Conservation (phyloP, 225 moss, liverwort and hornwort species). For the Thuidium tamariscinum region DNA sequence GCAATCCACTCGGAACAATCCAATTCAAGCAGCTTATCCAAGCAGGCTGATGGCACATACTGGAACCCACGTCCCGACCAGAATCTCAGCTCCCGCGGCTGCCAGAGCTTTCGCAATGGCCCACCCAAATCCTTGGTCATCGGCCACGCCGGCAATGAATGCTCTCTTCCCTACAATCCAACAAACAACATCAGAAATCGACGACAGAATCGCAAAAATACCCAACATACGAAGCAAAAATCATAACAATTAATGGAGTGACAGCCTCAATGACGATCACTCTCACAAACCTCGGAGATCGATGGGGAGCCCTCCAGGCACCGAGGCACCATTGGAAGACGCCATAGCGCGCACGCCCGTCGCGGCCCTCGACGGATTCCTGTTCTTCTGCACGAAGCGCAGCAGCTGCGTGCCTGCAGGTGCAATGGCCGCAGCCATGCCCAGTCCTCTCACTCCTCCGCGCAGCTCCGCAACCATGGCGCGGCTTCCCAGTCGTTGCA, state of each 20-base stretch:
- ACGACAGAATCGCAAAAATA: neutral
- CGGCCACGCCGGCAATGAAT: neutral
- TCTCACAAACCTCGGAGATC: constrained; percentile 26
- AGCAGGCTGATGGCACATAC: neutral
- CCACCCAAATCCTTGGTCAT: neutral
- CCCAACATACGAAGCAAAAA: neutral
- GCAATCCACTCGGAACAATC: neutral
- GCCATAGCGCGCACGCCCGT: constrained; percentile 16
- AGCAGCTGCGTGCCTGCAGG: neutral
- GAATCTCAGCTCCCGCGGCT: neutral
- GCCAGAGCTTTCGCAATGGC: neutral
- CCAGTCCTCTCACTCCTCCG: neutral
- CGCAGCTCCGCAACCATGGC: neutral
- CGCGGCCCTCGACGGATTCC: neutral
- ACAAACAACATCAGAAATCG: neutral
- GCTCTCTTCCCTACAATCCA: neutral
- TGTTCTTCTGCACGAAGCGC: neutral
- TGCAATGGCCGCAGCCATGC: constrained; percentile 4
- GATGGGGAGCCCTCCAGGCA: constrained; percentile 22
- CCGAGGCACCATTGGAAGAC: constrained; percentile 11
- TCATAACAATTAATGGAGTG: too few relatives aligned
- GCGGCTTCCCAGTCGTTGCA: neutral
- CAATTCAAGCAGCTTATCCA: neutral
- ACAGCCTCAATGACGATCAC: neutral
- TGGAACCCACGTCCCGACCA: neutral